A percentile compares a stretch with the other conserved stretches of the same genome.
Conservation (phyloP, 179 eudicot species). For the Spergularia azorica region DNA sequence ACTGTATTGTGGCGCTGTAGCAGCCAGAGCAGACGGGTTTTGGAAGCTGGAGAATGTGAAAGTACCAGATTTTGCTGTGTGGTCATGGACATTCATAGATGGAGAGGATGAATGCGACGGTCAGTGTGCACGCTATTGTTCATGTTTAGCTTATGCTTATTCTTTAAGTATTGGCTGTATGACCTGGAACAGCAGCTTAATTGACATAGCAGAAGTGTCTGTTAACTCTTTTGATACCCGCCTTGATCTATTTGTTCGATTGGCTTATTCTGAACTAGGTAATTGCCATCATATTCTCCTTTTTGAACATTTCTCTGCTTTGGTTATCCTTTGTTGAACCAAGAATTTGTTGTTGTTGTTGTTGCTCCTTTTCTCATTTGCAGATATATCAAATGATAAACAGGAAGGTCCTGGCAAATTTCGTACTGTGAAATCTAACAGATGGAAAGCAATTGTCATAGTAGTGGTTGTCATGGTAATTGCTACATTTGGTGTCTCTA, state of each 20-base stretch:
- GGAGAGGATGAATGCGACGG: conserved; percentile 10
- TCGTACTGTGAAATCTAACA: not conserved
- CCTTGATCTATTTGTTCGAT: not conserved
- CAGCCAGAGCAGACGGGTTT: conserved; percentile 40
- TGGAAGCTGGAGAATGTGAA: conserved; percentile 33
- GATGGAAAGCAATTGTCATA: conserved; percentile 9
- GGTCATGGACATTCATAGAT: not conserved
- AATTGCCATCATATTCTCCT: not conserved
- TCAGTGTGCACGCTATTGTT: conserved; percentile 5
- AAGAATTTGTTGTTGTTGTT: not conserved
- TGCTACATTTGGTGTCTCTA: not conserved
- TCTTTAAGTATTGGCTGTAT: conserved; percentile 21
- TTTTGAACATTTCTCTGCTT: not conserved
- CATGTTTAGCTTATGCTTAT: conserved; percentile 28
- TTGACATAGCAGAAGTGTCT: conserved; percentile 12
- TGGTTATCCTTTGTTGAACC: conserved; percentile 3
- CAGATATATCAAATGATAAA: conserved; percentile 5
- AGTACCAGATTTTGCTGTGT: conserved; percentile 36
- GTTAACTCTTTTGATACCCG: too few relatives aligned
- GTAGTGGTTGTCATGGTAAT: not conserved
- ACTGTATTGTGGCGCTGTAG: conserved; percentile 25
- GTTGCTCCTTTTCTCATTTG: not conserved
- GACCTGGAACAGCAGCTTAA: conserved; percentile 25
- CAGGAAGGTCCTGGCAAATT: too few relatives aligned
- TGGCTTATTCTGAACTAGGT: conserved; percentile 34